Evolutionary conservation across 768 basidiomycete genomes (phyloP).

Genomic region (Pulveroboletus sp.): DNA sequence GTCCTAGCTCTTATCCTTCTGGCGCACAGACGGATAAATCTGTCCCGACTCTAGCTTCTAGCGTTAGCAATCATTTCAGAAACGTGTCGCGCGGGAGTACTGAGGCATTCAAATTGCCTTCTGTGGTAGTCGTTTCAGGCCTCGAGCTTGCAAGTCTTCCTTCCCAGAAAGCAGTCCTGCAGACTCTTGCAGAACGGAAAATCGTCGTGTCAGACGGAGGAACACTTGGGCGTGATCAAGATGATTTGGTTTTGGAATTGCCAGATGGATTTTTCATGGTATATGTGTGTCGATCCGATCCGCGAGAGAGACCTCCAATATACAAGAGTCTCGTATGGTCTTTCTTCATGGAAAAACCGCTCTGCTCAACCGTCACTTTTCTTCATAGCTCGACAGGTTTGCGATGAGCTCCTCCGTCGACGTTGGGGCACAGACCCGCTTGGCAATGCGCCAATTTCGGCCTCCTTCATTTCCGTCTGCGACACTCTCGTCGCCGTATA

Average conservation of each 20-base stretch:
- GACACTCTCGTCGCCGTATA: conserved; percentile 26
- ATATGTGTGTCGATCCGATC: conserved; percentile 64
- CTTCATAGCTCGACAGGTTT: conserved; percentile 65
- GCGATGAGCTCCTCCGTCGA: conserved; percentile 66
- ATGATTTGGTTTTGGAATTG: conserved; percentile 28
- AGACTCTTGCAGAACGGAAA: conserved; percentile 47
- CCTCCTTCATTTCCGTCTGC: conserved; percentile 27
- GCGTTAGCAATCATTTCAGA: conserved; percentile 5
- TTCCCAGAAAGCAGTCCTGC: conserved; percentile 55
- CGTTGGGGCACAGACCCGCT: conserved; percentile 39
- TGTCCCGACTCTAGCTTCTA: conserved; percentile 10
- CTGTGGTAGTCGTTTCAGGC: conserved; percentile 63
- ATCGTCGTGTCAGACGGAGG: conserved; percentile 38
- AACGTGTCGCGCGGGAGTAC: conserved; percentile 14
- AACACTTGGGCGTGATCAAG: conserved; percentile 20
- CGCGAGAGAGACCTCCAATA: conserved; percentile 60
- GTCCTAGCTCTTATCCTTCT: conserved; percentile 6
- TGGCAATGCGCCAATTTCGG: conserved; percentile 31
- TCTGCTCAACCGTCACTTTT: not conserved
- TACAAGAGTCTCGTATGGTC: conserved; percentile 58
- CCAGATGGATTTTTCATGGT: conserved; percentile 69
- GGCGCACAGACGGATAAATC: conserved; percentile 16
- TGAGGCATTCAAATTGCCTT: conserved; percentile 38
- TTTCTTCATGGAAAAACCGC: not conserved
- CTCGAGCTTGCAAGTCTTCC: conserved; percentile 55